Base-by-base conservation (phyloP, 2,329 filamentous ascomycete genomes). In the Helotiales sp. region DNA sequence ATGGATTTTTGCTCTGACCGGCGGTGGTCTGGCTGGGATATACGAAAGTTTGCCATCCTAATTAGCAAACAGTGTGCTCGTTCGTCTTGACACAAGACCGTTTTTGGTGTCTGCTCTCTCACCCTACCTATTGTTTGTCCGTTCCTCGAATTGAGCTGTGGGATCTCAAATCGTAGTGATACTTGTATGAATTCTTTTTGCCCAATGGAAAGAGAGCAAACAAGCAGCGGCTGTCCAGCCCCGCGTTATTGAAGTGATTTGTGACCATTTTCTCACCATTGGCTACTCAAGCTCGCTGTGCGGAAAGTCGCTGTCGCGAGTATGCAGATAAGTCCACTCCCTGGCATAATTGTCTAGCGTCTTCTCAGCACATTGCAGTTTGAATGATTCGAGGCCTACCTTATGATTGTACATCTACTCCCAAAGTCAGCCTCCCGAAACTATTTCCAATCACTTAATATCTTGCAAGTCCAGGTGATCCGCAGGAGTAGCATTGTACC, bases 1-100 rank as follows among this genome's bases (percentile, higher is more conserved):
- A 87, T 72, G 70, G 73, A 57, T 34, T 57, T 67, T 70, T 71
- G 70, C 91, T 70, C 87, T 90, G 79, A 84, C 91, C 77, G 87
- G 91, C 77, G 86, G 91, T 76, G 91, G 90, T 64, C 66, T 71
- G 66, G 32, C 30, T 10, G 65, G 63, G 34, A 70, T 57, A 67
- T 68, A 55, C 61, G 68, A 70, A n/a, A 65, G 67, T 66, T 72
- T 69, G 72, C 69, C 65, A 60, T 72, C 70, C 65, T 69, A 72
- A 74, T 69, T 75, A 74, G 74, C 67, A 75, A 75, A 72, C 71
- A 71, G 58, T 65, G 55, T 69, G 69, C 66, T 74, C 67, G 61
- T 73, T 71, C n/a, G n/a, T n/a, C n/a, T n/a, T 73, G 61, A 63
- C 62, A 65, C 57, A 71, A 70, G 70, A 61, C 61, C 61, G 30